Conservation (phyloP, 371 early-diverging fungal species). For the Chytridiales sp. region DNA sequence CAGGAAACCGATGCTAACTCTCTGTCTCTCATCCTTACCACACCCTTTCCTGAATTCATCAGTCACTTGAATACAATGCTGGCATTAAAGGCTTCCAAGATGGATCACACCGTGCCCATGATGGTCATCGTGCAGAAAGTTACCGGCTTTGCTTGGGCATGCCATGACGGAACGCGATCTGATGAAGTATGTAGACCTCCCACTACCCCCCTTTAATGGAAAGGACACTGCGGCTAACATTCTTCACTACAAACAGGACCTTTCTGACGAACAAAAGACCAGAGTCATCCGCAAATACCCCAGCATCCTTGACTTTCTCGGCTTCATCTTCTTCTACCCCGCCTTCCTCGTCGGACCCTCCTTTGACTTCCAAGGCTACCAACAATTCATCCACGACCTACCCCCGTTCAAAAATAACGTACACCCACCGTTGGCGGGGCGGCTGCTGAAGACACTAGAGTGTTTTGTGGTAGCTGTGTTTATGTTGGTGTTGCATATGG, state of each 20-base stretch:
- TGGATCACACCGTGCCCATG: constrained; percentile 85
- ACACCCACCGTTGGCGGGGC: too few relatives aligned
- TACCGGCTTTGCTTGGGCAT: constrained; percentile 80
- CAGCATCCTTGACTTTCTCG: constrained; percentile 69
- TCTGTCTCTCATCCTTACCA: too few relatives aligned
- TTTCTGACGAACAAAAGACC: constrained; percentile 60
- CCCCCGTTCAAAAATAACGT: constrained; percentile 8
- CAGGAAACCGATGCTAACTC: too few relatives aligned
- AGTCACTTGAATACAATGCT: constrained; percentile 64
- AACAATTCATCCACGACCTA: constrained; percentile 51
- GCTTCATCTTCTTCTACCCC: constrained; percentile 86
- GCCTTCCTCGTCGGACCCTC: constrained; percentile 85
- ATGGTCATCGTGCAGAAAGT: constrained; percentile 90
- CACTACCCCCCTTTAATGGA: too few relatives aligned
- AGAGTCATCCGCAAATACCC: constrained; percentile 66
- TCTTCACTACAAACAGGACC: constrained; percentile 30
- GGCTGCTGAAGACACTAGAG: not conserved
- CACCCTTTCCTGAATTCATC: too few relatives aligned
- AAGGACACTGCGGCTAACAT: too few relatives aligned
- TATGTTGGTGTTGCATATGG: constrained; percentile 7
- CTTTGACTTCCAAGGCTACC: constrained; percentile 68
- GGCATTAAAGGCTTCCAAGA: constrained; percentile 50
- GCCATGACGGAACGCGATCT: constrained; percentile 65
- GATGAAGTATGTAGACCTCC: constrained; percentile 13
- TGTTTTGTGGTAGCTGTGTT: constrained; percentile 15